Base-by-base conservation (phyloP, 2,329 filamentous ascomycete species). In the Stagonosporopsis vannaccii region DNA sequence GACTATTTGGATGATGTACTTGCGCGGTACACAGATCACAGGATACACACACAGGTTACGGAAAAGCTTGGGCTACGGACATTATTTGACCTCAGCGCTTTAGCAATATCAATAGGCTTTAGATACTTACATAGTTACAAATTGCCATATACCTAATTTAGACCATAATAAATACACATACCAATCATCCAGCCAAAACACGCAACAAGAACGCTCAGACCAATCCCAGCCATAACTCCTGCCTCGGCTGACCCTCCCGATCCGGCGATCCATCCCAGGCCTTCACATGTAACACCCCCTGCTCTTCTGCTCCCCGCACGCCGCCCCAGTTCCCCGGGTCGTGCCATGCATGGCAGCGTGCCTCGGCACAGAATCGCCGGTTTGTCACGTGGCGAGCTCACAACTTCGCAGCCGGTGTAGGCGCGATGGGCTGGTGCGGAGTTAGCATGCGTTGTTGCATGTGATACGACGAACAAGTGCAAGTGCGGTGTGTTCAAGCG, bases 351-450 rank as follows among this genome's bases (percentile, higher is more conserved):
- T 8, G 19, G 23, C 25, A 9, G 30, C 20, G 25, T 51, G 47
- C 53, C 53, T 56, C 53, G 53, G 53, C 19, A 28, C 39, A 23
- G 15, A 13, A 23, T 32, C 20, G 13, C 4, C 30, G 30, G 30
- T 8, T 35, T 41, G 46, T 35, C 40, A 36, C 26, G 52, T 56
- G 47, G 51, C 42, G 47, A 43, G 53, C 26, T 42, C 17, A 58
- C 20, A 58, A 23, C 44, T 58, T 58, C 13, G 55, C 49, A 20
- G 55, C 55, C 2, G 55, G 39, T 7, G 49, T 53, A 17, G 55
- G 55, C 15, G 49, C 17, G n/a, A 44, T 8, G 20, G 49, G 55
- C 55, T 58, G 39, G 28, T 8, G 15, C 3, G 20, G 22, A 23
- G 37, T 58, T 45, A 58, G 49, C 49, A 44, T 41, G 26, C n/a